Base-by-base conservation (phyloP, 2,329 filamentous ascomycete species). In the Arachnomyces sp. region DNA sequence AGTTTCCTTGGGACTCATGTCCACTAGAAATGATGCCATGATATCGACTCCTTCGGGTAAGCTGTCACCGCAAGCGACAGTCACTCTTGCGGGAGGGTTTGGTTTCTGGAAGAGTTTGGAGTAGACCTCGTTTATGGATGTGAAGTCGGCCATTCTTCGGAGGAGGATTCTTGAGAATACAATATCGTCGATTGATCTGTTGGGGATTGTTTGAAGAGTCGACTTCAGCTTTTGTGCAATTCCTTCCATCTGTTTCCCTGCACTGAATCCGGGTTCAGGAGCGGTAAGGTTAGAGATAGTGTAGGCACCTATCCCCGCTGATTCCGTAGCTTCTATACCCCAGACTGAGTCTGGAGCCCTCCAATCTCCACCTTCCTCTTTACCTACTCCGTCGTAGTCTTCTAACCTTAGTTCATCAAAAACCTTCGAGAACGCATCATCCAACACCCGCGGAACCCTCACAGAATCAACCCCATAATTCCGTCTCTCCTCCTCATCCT, bases 1-100 rank as follows among this genome's bases (percentile, higher is more conserved):
- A 30, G 44, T 39, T 13, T 50, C 48, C 31, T 52, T 53, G 18
- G 46, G 32, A 4, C 57, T 57, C 15, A 61, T 48, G 44, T 72
- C 61, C n/a, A 73, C 52, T 8, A 71, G 59, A 21, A 74, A 59
- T 13, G 73, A 77, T 14, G 80, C 62, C 46, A 90, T 74, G 12
- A 85, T 75, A 44, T 80, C 73, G 37, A 73, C 65, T 7, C 70
- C 72, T 0, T 56, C 34, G 0, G 84, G 84, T 6, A 95, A 70
- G 5, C 71, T 57, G 36, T 77, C 66, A 3, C 87, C 86, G 46
- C 83, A 84, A 0, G 87, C 82, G 36, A 96, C 77, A 4, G 88
- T 94, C 36, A 93, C 83, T 36, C 92, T 71, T 0, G 89, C 80
- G 0, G 92, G 87, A 0, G 92, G 92, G 48, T 89, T 94, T 0